Percentiles rank a stretch among this genome's conserved stretches.
Evolutionary conservation across 2,329 filamentous ascomycete genomes (phyloP).

Genomic region (Paracoccidioides brasiliensis): DNA sequence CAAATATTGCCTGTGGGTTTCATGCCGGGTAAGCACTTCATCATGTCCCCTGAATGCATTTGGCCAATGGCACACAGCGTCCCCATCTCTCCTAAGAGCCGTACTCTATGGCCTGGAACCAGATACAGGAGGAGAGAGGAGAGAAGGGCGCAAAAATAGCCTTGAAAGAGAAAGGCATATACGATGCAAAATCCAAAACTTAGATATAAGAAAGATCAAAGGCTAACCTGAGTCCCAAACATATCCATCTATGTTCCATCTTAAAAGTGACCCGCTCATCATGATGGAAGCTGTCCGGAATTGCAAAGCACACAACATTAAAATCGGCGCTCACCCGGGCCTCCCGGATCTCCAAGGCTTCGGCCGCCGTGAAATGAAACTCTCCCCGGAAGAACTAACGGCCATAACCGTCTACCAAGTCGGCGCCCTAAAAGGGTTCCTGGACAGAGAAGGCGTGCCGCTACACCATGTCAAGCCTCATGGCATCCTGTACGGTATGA

Average conservation of each 20-base stretch:
- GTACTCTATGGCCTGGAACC: background rate
- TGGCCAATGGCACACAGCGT: background rate
- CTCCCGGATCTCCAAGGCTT: constrained; percentile 54
- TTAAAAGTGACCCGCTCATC: constrained; percentile 45
- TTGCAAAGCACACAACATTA: constrained; percentile 45
- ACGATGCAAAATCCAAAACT: background rate
- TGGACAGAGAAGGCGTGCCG: constrained; percentile 42
- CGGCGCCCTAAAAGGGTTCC: constrained; percentile 47
- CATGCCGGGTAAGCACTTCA: constrained; percentile 29
- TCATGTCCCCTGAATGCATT: background rate
- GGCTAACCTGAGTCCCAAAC: background rate
- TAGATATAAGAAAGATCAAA: background rate
- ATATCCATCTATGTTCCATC: background rate
- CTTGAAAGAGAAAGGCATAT: background rate
- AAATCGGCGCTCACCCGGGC: constrained; percentile 50
- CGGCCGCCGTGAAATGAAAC: constrained; percentile 48
- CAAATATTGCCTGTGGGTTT: constrained; percentile 50
- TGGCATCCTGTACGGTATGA: constrained; percentile 47
- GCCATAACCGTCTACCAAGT: constrained; percentile 50
- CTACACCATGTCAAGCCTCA: constrained; percentile 53
- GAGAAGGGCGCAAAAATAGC: background rate
- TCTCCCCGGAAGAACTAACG: constrained; percentile 44
- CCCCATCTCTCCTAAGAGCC: background rate
- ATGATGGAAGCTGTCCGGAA: constrained; percentile 48
- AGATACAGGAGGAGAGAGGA: background rate